Evolutionary conservation across 1,284 basidiomycete genomes (phyloP).

Genomic region (Xanthoconium separans): DNA sequence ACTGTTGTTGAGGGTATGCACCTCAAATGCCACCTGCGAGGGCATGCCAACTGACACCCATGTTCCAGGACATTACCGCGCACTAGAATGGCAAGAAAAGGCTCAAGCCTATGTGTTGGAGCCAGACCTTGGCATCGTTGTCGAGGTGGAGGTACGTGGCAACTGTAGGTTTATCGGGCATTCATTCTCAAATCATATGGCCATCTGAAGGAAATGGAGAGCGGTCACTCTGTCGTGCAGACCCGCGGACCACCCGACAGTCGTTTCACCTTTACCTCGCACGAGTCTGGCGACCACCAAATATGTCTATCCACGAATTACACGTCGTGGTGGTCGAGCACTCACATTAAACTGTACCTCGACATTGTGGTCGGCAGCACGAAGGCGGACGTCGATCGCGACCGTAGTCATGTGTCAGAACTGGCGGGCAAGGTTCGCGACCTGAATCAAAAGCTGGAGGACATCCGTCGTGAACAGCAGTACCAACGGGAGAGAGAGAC

Average conservation of each 20-base stretch:
- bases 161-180: neutral
- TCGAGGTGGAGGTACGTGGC: conserved; percentile 77
- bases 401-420: conserved; percentile 85
- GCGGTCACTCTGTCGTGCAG: conserved; percentile 75
- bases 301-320: conserved; percentile 94
- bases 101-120: conserved; percentile 72
- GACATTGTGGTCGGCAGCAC: conserved; percentile 90
- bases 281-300: conserved; percentile 94
- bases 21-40: neutral
- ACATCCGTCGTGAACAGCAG: conserved; percentile 94
- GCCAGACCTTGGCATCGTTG: conserved; percentile 81
- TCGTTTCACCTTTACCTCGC: conserved; percentile 95
- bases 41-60: conserved; percentile 8
- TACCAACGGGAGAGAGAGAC: conserved; percentile 96
- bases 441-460: conserved; percentile 89
- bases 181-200: conserved; percentile 1
- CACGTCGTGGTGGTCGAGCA: conserved; percentile 79
- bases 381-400: conserved; percentile 80
- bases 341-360: conserved; percentile 93
- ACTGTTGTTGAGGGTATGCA: conserved; percentile 91
- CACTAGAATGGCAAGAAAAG: conserved; percentile 86
- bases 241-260: conserved; percentile 89
- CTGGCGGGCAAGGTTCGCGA: conserved; percentile 87
- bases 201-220: conserved; percentile 68
- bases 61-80: conserved; percentile 81